Percentiles rank a stretch among this genome's conserved stretches.
Evolutionary conservation across 306 rosid genomes (phyloP).

Genomic region (Ammopiptanthus mongolicus): DNA sequence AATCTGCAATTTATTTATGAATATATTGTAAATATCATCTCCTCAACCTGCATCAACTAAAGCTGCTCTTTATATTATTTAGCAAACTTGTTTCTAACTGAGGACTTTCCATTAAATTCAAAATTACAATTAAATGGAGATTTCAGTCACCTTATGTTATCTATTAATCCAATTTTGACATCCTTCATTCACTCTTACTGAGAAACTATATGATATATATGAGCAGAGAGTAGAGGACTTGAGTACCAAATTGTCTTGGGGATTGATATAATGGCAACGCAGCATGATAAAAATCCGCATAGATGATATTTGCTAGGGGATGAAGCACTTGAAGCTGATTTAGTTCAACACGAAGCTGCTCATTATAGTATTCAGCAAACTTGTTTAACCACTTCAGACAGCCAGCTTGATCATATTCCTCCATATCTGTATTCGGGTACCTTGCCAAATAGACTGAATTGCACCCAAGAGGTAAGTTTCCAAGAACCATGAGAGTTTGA

Average conservation of each 20-base stretch:
- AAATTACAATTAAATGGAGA: too few relatives aligned
- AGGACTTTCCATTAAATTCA: too few relatives aligned
- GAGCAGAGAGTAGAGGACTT: neutral
- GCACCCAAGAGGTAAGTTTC: slow-evolving; percentile 33
- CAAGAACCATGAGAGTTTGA: slow-evolving; percentile 24
- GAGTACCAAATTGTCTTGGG: slow-evolving; percentile 2
- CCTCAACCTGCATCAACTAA: too few relatives aligned
- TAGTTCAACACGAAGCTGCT: slow-evolving; percentile 11
- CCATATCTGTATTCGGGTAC: neutral
- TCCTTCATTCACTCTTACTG: neutral
- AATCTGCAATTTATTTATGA: too few relatives aligned
- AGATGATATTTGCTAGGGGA: slow-evolving; percentile 16
- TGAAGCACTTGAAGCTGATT: neutral
- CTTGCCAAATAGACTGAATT: neutral
- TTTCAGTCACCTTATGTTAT: neutral
- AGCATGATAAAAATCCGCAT: slow-evolving; percentile 27
- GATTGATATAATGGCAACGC: neutral
- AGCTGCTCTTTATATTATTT: too few relatives aligned
- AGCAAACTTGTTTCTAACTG: too few relatives aligned
- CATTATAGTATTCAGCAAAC: slow-evolving; percentile 23
- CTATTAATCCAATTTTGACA: neutral
- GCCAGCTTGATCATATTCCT: slow-evolving; percentile 19
- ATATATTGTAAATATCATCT: neutral
- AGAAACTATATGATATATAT: neutral
- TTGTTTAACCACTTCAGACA: slow-evolving; percentile 28